Base-by-base conservation (phyloP, 2,329 filamentous ascomycete genomes). In the Lachnellula cervina region DNA sequence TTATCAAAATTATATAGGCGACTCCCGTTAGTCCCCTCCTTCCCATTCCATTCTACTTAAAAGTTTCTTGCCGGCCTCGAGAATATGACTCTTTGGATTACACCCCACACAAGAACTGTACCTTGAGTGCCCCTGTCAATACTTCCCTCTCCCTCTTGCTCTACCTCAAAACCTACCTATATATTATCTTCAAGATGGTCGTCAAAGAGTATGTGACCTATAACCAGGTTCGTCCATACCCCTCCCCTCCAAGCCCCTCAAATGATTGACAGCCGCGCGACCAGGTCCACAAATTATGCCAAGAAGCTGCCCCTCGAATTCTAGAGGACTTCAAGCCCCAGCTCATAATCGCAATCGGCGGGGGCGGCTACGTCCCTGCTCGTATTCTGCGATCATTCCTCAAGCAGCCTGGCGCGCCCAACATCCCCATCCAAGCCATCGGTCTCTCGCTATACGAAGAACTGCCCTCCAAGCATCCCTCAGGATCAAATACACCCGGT, bases 381-480 rank as follows among this genome's bases (percentile, higher is more conserved):
- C 89, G 94, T 67, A 99, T 99, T 73, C 83, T 99, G 62, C 90
- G 94, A 62, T 97, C 94, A 19, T 99, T 99, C 80, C 88, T 99
- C 73, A 97, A 96, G 81, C 83, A 85, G 71, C 81, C 89, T 58
- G 90, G 88, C 66, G 82, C 80, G 60, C 86, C 91, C 74, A 99
- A 99, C 78, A 99, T 99, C 69, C 93, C 94, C 64, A 99, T 99
- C 75, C 94, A 99, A 81, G 94, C 94, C 62, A 99, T 99, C 73
- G 94, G 94, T 49, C 87, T 99, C 62, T 97, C 93, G 21, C 86
- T 99, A 54, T 99, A 99, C 80, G 94, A 99, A 77, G 81, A 85
- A 61, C 87, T 97, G 48, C 71, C 79, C 58, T 68, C 74, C 50
- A 77, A 77, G 58, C 79, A 80, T 60, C 80, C 82, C 56, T 77